Evolutionary conservation across 2,329 filamentous ascomycete genomes (phyloP).

Genomic region (Beauveria sp.): DNA sequence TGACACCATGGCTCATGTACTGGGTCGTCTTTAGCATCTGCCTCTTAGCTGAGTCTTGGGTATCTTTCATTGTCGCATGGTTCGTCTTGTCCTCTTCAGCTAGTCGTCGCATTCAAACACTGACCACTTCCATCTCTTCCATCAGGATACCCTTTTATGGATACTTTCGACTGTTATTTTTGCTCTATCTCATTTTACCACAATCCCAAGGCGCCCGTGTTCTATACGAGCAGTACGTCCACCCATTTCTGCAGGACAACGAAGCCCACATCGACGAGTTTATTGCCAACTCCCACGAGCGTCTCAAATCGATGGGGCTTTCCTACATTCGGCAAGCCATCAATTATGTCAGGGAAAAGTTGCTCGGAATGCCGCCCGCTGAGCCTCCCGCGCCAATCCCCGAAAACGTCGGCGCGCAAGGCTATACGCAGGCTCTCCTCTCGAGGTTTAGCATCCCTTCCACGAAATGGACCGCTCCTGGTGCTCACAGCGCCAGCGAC

Average conservation of each 20-base stretch:
- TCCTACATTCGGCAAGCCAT: conserved; percentile 65
- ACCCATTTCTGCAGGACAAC: conserved; percentile 82
- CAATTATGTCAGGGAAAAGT: conserved; percentile 63
- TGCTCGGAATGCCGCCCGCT: conserved; percentile 67
- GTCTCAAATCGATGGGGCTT: conserved; percentile 67
- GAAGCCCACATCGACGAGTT: conserved; percentile 85
- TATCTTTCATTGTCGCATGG: conserved; percentile 80
- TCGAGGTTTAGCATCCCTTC: conserved; percentile 78
- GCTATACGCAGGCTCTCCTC: conserved; percentile 75
- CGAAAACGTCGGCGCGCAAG: conserved; percentile 38
- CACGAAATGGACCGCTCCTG: conserved; percentile 47
- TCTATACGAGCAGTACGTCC: conserved; percentile 77
- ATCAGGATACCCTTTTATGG: conserved; percentile 82
- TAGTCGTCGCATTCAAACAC: background rate
- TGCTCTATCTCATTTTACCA: conserved; percentile 93
- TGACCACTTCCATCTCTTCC: background rate
- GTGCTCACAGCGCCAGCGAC: conserved; percentile 46
- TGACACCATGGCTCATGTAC: conserved; percentile 99
- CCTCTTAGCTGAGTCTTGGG: conserved; percentile 78
- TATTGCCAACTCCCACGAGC: conserved; percentile 74
- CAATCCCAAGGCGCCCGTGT: conserved; percentile 89
- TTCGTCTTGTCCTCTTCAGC: conserved; percentile 25
- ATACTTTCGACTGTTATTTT: conserved; percentile 78
- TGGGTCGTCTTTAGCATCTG: conserved; percentile 87
- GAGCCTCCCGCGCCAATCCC: conserved; percentile 29